Evolutionary conservation across 768 basidiomycete species (phyloP), one percentile per base, ranked within the genome.

Genomic region (Leccinellum albellum): DNA sequence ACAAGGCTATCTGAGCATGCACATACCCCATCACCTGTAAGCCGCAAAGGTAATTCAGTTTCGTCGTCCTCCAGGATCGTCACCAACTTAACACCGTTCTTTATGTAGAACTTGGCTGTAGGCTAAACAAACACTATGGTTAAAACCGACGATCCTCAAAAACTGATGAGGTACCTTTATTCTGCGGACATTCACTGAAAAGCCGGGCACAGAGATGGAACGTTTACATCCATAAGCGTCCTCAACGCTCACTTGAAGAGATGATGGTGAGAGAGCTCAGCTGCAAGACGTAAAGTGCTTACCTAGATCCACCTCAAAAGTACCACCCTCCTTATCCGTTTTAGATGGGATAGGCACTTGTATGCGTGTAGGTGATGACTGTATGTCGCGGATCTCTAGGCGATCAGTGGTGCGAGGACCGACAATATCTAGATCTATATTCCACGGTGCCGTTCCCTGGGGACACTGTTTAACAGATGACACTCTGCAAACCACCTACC

Each of bases 361-460:
- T 46, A 93, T 65, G 0, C 75, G 82, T 56, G 83, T 81, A 60
- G 78, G 78, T 4, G 82, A 66, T 0, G 77, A 76, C 45, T 80
- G 75, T 50, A 94, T 85, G 21, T 79, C 80, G 28, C 74, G 65
- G 58, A 90, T 74, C 17, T 74, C 73, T 17, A 90, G 59, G 12
- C 76, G 79, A 59, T 90, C 85, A 1, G 88, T 82, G 33, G 78
- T 80, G 53, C 81, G 82, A 4, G 88, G 85, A 6, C 89, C 89
- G 37, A 91, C 87, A 13, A 93, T 76, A 64, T 93, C 89, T 23
- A 95, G 75, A 48, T 90, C 89, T 28, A 98, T 68, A 64, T 83
- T 90, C 89, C 95, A 96, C 2, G 97, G 96, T 4, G 90, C 84
- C 4, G 86, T 89, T 50, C 97, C 97, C 89, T 94, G 51, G 14